Conservation (phyloP, 345 rosid genomes). For the Rubroshorea leprosula region DNA sequence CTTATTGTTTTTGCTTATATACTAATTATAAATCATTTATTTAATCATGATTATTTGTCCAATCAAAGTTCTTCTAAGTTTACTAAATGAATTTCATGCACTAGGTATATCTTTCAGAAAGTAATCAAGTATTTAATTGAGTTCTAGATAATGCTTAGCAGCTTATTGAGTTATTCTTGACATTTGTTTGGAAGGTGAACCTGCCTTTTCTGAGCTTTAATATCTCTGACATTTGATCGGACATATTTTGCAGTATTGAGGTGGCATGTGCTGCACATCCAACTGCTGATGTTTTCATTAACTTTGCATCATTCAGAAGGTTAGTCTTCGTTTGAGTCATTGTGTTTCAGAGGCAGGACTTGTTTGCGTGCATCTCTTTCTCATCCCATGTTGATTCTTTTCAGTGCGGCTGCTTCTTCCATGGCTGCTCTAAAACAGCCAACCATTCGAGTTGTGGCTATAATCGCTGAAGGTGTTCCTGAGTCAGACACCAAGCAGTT, state of each 20-base stretch:
- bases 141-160: background rate
- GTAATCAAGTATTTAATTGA: too few relatives aligned
- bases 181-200: background rate
- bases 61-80: too few relatives aligned
- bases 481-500: constrained; percentile 90
- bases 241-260: constrained; percentile 57
- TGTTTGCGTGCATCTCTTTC: constrained; percentile 9
- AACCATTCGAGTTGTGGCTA: constrained; percentile 88
- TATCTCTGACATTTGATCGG: constrained; percentile 13
- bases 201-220: constrained; percentile 5
- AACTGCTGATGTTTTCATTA: constrained; percentile 93
- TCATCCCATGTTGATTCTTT: constrained; percentile 15
- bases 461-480: constrained; percentile 99
- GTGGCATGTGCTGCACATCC: constrained; percentile 96
- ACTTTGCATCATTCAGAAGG: constrained; percentile 96
- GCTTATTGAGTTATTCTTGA: background rate
- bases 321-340: constrained; percentile 11
- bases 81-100: too few relatives aligned
- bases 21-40: too few relatives aligned
- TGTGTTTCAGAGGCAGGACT: background rate
- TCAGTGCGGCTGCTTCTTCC: constrained; percentile 96
- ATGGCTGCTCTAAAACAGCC: constrained; percentile 95
- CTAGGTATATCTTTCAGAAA: too few relatives aligned
- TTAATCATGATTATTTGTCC: too few relatives aligned
- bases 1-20: too few relatives aligned